Conservation (phyloP, 495 filamentous ascomycete species). For the Trichoderma virens region DNA sequence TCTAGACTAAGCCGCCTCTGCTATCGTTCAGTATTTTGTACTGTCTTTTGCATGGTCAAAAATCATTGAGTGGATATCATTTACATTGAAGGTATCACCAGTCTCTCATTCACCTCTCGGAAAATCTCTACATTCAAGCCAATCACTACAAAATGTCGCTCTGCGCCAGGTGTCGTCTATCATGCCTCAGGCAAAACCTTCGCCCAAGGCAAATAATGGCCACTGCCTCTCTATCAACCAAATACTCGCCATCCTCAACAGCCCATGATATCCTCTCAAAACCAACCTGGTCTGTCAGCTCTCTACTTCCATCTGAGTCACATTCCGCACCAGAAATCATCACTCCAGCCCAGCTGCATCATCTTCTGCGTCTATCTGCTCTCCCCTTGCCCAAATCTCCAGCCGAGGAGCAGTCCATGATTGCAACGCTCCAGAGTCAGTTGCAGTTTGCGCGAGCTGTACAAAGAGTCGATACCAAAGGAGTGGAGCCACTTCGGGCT, state of each 20-base stretch:
- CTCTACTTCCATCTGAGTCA: conserved; percentile 49
- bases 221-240: conserved; percentile 9
- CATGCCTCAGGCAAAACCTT: neutral
- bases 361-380: conserved; percentile 85
- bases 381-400: conserved; percentile 60
- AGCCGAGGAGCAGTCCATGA: conserved; percentile 54
- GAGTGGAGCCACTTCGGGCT: conserved; percentile 61
- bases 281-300: conserved; percentile 79
- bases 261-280: conserved; percentile 47
- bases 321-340: conserved; percentile 31
- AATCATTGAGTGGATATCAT: neutral
- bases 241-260: conserved; percentile 11
- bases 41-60: neutral
- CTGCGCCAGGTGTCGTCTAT: conserved; percentile 1
- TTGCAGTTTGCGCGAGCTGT: conserved; percentile 83
- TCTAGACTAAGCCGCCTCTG: neutral
- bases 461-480: conserved; percentile 67
- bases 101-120: neutral
- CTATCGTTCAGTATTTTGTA: neutral
- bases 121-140: neutral
- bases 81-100: neutral
- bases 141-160: conserved; percentile 7
- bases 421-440: conserved; percentile 69
- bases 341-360: conserved; percentile 50
- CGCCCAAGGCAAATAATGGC: neutral